Conservation (phyloP, 805 yeast species). For the Maudiozyma serrabonitensis region DNA sequence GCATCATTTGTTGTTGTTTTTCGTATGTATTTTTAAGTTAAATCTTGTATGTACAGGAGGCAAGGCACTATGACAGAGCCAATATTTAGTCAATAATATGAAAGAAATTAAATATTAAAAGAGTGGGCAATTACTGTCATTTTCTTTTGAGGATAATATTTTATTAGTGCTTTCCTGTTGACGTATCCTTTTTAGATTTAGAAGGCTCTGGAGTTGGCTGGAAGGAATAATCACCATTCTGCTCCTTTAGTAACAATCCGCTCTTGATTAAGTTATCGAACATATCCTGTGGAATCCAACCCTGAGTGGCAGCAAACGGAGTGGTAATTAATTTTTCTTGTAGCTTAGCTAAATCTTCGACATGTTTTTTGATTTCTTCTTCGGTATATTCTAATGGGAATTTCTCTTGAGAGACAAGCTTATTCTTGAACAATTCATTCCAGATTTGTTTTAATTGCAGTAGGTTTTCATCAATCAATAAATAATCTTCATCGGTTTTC, state of each 20-base stretch:
- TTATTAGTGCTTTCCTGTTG: not conserved
- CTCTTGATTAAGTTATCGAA: conserved; percentile 60
- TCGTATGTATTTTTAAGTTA: no score
- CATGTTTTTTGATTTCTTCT: conserved; percentile 49
- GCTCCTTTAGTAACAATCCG: conserved; percentile 55
- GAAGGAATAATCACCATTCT: conserved; percentile 43
- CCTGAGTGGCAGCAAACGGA: conserved; percentile 85
- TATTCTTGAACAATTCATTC: conserved; percentile 53
- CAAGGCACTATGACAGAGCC: no score
- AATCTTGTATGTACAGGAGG: no score
- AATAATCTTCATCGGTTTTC: conserved; percentile 46
- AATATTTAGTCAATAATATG: no score
- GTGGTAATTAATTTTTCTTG: conserved; percentile 56
- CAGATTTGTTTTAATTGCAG: conserved; percentile 60
- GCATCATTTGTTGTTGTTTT: no score
- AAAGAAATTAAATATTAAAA: no score
- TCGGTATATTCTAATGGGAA: conserved; percentile 58
- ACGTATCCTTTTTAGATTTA: not conserved
- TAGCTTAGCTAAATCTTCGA: conserved; percentile 50
- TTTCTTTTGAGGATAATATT: not conserved
- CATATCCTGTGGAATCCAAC: conserved; percentile 95
- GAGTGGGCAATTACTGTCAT: not conserved
- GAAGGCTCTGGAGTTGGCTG: not conserved
- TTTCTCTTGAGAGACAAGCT: conserved; percentile 39
- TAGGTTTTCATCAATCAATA: conserved; percentile 57